These are phyloP conservation scores for Starmerella bacillaris DNA, from an alignment of 805 yeast species.

Conservation along the genomic window DNA sequence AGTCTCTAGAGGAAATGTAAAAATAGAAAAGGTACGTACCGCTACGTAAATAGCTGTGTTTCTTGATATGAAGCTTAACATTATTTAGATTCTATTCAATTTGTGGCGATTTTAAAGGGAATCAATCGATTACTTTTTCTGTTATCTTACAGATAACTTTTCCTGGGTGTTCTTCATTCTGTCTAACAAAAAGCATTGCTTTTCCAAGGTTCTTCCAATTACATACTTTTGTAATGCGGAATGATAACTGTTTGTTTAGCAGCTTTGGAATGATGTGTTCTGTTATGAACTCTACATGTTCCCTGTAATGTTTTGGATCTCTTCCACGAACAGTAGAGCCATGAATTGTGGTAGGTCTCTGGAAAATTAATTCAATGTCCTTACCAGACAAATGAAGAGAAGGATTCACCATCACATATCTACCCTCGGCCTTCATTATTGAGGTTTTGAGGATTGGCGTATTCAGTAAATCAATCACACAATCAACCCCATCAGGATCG, in stretches of 20 bases:
- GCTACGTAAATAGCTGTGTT: neutral
- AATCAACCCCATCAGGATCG: conserved; percentile 20
- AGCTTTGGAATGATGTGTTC: conserved; percentile 18
- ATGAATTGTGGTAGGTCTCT: conserved; percentile 18
- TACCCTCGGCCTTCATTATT: conserved; percentile 18
- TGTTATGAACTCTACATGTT: conserved; percentile 17
- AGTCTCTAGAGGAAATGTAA: conserved; percentile 24
- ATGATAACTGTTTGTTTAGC: conserved; percentile 15
- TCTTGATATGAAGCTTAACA: neutral
- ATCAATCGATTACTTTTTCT: neutral
- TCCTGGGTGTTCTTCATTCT: conserved; percentile 8
- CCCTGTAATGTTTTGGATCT: conserved; percentile 15
- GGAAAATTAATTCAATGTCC: conserved; percentile 9
- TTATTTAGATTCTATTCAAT: neutral
- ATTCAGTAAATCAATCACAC: conserved; percentile 19
- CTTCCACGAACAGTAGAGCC: conserved; percentile 22
- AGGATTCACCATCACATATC: conserved; percentile 17
- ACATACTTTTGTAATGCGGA: conserved; percentile 15
- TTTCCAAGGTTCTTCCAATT: conserved; percentile 1
- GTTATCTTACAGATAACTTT: conserved; percentile 13
- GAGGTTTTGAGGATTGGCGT: conserved; percentile 16
- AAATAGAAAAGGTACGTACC: too few relatives aligned
- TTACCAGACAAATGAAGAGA: neutral
- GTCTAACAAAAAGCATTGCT: conserved; percentile 2
- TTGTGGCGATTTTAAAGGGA: neutral